Conservation (phyloP, 345 rosid species). For the Populus simonii region DNA sequence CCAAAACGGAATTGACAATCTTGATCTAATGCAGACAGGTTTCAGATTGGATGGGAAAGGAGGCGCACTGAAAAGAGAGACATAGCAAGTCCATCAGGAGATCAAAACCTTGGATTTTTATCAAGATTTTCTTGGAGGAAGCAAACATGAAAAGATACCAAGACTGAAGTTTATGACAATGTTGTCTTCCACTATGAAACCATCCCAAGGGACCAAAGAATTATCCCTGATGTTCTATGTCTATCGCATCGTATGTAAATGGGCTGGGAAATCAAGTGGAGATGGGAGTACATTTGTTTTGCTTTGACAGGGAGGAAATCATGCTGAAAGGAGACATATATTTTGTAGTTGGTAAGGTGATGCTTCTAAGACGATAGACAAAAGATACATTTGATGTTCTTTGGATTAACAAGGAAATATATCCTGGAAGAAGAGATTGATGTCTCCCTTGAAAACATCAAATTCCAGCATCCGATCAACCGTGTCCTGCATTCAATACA, state of each 20-base stretch:
- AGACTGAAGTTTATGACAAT: no score
- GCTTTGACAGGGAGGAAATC: not conserved
- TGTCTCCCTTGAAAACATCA: slow-evolving; percentile 55
- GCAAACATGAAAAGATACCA: no score
- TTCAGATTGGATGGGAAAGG: no score
- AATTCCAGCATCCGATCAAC: slow-evolving; percentile 64
- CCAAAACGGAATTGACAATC: no score
- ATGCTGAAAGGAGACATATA: not conserved
- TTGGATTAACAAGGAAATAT: slow-evolving; percentile 28
- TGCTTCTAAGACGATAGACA: not conserved
- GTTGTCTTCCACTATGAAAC: not conserved
- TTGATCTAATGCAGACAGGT: no score
- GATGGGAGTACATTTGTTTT: not conserved
- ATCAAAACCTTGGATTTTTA: no score
- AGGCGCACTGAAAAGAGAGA: no score
- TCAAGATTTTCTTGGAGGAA: no score
- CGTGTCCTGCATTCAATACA: slow-evolving; percentile 49
- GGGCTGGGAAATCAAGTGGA: no score
- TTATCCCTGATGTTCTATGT: not conserved
- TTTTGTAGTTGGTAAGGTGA: not conserved
- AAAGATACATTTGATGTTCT: not conserved
- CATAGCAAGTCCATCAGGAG: no score
- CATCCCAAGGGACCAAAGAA: not conserved
- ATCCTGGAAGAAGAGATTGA: slow-evolving; percentile 54
- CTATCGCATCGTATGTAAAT: not conserved